Conservation (phyloP, 129 eudicot genomes). For the Chrysanthemum makinoi region DNA sequence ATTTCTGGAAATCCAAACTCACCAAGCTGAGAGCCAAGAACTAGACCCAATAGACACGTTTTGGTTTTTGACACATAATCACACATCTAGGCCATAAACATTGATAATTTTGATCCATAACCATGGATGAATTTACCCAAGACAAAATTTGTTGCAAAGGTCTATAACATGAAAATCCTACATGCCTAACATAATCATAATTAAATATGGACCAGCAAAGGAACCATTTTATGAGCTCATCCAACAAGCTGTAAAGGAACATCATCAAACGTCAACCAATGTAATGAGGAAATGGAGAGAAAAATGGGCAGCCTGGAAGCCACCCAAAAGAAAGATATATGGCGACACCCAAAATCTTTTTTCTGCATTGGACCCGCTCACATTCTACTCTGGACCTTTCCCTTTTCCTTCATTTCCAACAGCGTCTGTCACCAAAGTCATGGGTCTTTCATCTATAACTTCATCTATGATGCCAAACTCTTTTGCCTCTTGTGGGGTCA, state of each 20-base stretch:
- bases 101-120: no score
- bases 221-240: conserved; percentile 19
- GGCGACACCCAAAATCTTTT: conserved; percentile 4
- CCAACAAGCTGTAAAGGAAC: conserved; percentile 1
- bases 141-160: no score
- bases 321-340: neutral
- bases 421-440: conserved; percentile 77
- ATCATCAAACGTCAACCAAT: conserved; percentile 4
- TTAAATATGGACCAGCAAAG: neutral
- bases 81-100: no score
- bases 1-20: no score
- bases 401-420: conserved; percentile 48
- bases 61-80: no score
- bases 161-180: no score
- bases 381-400: conserved; percentile 44
- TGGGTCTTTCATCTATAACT: conserved; percentile 78
- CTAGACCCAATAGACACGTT: no score
- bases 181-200: no score
- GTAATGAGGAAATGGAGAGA: neutral
- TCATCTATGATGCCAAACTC: conserved; percentile 92
- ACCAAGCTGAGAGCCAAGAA: no score
- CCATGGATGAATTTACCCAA: no score
- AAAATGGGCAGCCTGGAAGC: conserved; percentile 9
- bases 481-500: conserved; percentile 88
- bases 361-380: conserved; percentile 2